phyloP scores from a whole-genome alignment of 352 stramenopile genomes.

The Blastocystis sp. region DNA sequence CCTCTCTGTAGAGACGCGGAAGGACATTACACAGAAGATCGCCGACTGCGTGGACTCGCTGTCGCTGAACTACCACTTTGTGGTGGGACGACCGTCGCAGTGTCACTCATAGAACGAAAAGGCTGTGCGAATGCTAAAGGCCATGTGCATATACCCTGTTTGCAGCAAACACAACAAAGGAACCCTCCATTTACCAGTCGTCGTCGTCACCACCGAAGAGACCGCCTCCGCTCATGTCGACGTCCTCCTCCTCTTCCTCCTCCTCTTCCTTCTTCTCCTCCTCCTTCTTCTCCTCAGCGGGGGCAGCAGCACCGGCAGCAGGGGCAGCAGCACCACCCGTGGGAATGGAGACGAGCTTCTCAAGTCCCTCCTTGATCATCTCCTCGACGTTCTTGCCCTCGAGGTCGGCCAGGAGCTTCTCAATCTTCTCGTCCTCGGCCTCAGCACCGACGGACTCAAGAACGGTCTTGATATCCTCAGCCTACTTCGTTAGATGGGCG shows the following conservation, averaged over 20 bases:
- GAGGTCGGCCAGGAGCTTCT: constrained; percentile 74
- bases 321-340: constrained; percentile 74
- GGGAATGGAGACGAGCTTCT: constrained; percentile 78
- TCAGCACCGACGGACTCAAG: constrained; percentile 84
- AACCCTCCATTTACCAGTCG: constrained; percentile 14
- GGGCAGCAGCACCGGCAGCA: constrained; percentile 69
- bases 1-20: neutral
- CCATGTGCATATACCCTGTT: neutral
- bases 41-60: neutral
- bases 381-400: constrained; percentile 79
- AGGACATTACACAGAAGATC: neutral
- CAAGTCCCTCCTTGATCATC: constrained; percentile 75
- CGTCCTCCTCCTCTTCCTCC: constrained; percentile 73
- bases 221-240: constrained; percentile 72
- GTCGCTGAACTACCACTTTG: neutral
- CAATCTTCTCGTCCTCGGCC: constrained; percentile 77
- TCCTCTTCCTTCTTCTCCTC: constrained; percentile 29
- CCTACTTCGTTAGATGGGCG: constrained; percentile 57
- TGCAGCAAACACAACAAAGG: neutral
- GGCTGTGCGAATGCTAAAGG: neutral
- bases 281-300: constrained; percentile 70
- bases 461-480: constrained; percentile 84
- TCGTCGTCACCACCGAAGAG: constrained; percentile 68
- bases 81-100: neutral
- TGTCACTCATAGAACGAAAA: neutral